Conservation (phyloP, 768 basidiomycete genomes). For the Boletus subparvulus region DNA sequence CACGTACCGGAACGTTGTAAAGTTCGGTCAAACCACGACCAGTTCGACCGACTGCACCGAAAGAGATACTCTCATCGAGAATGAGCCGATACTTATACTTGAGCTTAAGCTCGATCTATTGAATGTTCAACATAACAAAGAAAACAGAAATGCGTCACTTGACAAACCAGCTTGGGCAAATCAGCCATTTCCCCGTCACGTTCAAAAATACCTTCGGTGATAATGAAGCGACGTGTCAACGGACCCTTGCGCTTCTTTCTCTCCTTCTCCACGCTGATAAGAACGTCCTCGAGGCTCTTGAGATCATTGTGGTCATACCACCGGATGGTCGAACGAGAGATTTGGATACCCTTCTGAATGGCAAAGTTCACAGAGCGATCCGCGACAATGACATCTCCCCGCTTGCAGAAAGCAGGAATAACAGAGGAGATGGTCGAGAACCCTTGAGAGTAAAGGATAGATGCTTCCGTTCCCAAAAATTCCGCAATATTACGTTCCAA, state of each 20-base stretch:
- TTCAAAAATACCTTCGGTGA: slow-evolving; percentile 97
- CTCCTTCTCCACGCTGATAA: slow-evolving; percentile 84
- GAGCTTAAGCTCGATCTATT: slow-evolving; percentile 86
- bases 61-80: slow-evolving; percentile 91
- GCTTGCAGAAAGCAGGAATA: slow-evolving; percentile 96
- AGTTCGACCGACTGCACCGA: slow-evolving; percentile 89
- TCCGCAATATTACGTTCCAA: slow-evolving; percentile 87
- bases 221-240: slow-evolving; percentile 88
- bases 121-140: background rate
- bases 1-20: slow-evolving; percentile 84
- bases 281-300: slow-evolving; percentile 84
- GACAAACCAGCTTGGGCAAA: slow-evolving; percentile 83
- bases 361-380: slow-evolving; percentile 96
- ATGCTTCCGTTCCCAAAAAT: slow-evolving; percentile 84
- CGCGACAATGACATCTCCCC: slow-evolving; percentile 97
- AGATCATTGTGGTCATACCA: slow-evolving; percentile 98
- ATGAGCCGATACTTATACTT: slow-evolving; percentile 96
- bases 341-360: slow-evolving; percentile 94
- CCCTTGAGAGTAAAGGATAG: slow-evolving; percentile 92
- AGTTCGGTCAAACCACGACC: slow-evolving; percentile 94
- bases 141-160: background rate
- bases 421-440: slow-evolving; percentile 91
- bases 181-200: slow-evolving; percentile 92
- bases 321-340: slow-evolving; percentile 84
- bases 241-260: slow-evolving; percentile 77